Percentiles rank a stretch among this genome's conserved stretches.
These are phyloP conservation scores for Fusarium pseudocircinatum DNA, from an alignment of 2,329 filamentous ascomycete genomes.

Conservation along the genomic window DNA sequence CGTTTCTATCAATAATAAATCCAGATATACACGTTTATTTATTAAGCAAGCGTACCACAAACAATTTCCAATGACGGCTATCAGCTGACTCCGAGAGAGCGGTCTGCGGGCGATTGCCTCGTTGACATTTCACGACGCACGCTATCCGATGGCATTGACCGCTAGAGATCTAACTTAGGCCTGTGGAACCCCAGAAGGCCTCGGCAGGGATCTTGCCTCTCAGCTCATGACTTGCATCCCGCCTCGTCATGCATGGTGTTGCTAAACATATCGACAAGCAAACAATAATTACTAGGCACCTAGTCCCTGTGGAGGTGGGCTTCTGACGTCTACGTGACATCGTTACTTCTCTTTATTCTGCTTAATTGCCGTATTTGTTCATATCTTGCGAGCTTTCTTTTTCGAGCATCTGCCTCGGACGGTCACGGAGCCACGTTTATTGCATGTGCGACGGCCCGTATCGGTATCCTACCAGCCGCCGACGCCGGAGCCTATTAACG, in stretches of 20 bases:
- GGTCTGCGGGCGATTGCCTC: conserved; percentile 33
- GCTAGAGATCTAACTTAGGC: conserved; percentile 11
- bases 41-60: not conserved
- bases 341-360: not conserved
- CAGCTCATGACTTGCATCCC: conserved; percentile 29
- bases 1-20: conserved; percentile 8
- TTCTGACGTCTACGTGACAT: conserved; percentile 12
- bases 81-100: conserved; percentile 17
- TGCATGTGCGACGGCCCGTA: not conserved
- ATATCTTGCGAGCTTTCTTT: not conserved
- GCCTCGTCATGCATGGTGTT: conserved; percentile 19
- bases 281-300: not conserved
- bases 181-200: conserved; percentile 7
- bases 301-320: not conserved
- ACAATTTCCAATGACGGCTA: not conserved
- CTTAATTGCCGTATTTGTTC: conserved; percentile 2
- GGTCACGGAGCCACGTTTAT: conserved; percentile 1
- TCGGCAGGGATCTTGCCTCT: conserved; percentile 30
- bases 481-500: conserved; percentile 23
- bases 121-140: conserved; percentile 6
- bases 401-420: conserved; percentile 2
- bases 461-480: conserved; percentile 17
- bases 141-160: conserved; percentile 31
- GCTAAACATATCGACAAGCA: conserved; percentile 34
- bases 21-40: not conserved